Evolutionary conservation across 2,329 filamentous ascomycete genomes (phyloP).

Genomic region (Penicillium sp.): DNA sequence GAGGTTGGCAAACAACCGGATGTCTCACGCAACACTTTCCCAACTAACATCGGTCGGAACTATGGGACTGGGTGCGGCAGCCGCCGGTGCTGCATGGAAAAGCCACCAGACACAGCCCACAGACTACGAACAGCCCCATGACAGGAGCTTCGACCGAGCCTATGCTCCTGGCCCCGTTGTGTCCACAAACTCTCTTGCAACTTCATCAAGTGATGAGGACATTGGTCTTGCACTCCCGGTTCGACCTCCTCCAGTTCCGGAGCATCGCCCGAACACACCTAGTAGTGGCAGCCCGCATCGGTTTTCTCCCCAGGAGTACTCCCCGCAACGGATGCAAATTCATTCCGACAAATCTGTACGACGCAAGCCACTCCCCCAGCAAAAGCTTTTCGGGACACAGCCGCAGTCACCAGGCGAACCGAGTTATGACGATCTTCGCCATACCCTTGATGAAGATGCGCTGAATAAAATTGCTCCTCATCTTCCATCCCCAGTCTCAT

Average conservation of each 20-base stretch:
- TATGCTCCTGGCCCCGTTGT: not conserved
- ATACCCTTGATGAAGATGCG: constrained; percentile 42
- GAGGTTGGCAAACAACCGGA: constrained; percentile 69
- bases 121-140: constrained; percentile 7
- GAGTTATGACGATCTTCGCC: constrained; percentile 35
- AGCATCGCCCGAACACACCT: constrained; percentile 14
- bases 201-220: constrained; percentile 14
- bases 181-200: constrained; percentile 2
- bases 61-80: constrained; percentile 35
- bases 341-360: constrained; percentile 41
- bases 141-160: not conserved
- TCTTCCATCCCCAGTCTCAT: constrained; percentile 23
- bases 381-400: constrained; percentile 18
- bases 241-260: constrained; percentile 17
- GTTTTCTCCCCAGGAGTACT: not conserved
- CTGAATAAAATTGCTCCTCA: constrained; percentile 42
- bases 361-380: constrained; percentile 47
- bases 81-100: constrained; percentile 30
- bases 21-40: constrained; percentile 71
- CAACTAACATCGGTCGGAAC: constrained; percentile 67
- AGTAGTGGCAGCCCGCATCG: constrained; percentile 10
- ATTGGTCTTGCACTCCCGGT: constrained; percentile 21
- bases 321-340: constrained; percentile 16
- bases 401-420: constrained; percentile 27
- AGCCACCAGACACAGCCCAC: constrained; percentile 20